A percentile compares a stretch with the other conserved stretches of the same genome.
These are phyloP conservation scores for Penicillium sp. DNA, from an alignment of 2,329 filamentous ascomycete species.

Conservation along the genomic window DNA sequence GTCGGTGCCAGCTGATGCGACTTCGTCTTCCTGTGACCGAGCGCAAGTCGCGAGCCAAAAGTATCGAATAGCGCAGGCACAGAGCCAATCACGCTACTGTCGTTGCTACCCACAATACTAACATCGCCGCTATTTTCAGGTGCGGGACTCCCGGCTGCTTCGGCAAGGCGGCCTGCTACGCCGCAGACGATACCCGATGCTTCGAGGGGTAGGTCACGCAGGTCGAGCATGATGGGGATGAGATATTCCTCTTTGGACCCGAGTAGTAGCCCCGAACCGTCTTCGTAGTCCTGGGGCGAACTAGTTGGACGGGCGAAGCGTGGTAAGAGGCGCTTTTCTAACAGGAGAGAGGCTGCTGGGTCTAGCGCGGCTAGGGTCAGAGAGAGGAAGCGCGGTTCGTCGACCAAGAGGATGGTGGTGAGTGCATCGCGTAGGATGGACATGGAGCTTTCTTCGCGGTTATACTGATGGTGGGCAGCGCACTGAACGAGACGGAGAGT, in stretches of 20 bases:
- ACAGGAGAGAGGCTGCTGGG: slow-evolving; percentile 45
- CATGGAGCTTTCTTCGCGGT: slow-evolving; percentile 37
- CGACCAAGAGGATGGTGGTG: slow-evolving; percentile 37
- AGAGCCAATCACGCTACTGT: slow-evolving; percentile 19
- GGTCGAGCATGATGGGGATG: slow-evolving; percentile 84
- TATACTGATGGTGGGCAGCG: slow-evolving; percentile 60
- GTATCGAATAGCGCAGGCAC: slow-evolving; percentile 18
- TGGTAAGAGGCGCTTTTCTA: slow-evolving; percentile 54
- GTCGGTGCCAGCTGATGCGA: slow-evolving; percentile 12
- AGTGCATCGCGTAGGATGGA: slow-evolving; percentile 41
- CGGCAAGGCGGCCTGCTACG: slow-evolving; percentile 77
- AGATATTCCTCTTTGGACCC: slow-evolving; percentile 68
- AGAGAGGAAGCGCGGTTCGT: slow-evolving; percentile 49
- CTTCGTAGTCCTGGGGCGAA: slow-evolving; percentile 35
- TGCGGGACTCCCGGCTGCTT: slow-evolving; percentile 60
- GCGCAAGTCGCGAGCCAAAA: slow-evolving; percentile 12
- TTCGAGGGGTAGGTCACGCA: slow-evolving; percentile 76
- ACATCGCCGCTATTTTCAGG: slow-evolving; percentile 18
- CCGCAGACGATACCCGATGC: slow-evolving; percentile 94
- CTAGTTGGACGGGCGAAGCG: slow-evolving; percentile 65
- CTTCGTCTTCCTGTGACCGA: slow-evolving; percentile 3
- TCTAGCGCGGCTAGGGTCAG: slow-evolving; percentile 47
- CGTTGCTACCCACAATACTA: slow-evolving; percentile 13
- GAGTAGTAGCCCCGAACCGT: slow-evolving; percentile 66
- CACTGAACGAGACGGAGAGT: slow-evolving; percentile 75